Base-by-base conservation (phyloP, 2,329 filamentous ascomycete species). In the Xylaria sp. region DNA sequence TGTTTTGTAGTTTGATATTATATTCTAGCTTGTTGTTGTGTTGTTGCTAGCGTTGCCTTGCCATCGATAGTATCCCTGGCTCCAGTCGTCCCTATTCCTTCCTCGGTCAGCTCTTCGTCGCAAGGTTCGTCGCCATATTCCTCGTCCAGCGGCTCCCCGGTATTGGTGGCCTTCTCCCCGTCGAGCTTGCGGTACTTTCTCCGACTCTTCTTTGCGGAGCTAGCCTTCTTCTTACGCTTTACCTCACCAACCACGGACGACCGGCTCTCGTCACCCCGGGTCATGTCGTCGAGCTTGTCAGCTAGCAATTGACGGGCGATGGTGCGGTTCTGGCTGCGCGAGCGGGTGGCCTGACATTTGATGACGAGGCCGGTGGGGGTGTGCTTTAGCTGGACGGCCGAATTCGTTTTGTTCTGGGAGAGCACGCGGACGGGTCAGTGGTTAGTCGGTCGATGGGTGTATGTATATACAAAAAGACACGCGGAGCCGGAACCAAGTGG, bases 291-390 rank as follows among this genome's bases (percentile, higher is more conserved):
- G 31, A 89, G 79, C 70, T 85, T 87, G 68, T 91, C 87, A 23
- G 90, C 91, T 29, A 97, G 82, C 41, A 96, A 80, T 67, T 87
- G 82, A 40, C 93, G 85, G 11, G 95, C 95, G 64, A 92, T 89
- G 75, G 90, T 93, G 65, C 93, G 87, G 75, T 99, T 99, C 77
- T 96, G 91, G 59, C 85, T 85, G 17, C 92, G 87, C 1, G 91
- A 96, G 48, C 95, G 88, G 8, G 95, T 98, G 19, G 90, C 92
- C 78, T 99, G 95, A 58, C 87, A 94, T 79, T 99, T 99, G 65
- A 99, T 86, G 13, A 98, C 93, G 54, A 97, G 87, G 63, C 94
- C 94, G 0, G 93, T 96, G 5, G 94, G 92, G 15, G 90, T 79
- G 76, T 99, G 95, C 68, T 90, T 95, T 35, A 99, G 83, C 75